Conservation (phyloP, 2,329 filamentous ascomycete species). For the Colletotrichum liaoningense region DNA sequence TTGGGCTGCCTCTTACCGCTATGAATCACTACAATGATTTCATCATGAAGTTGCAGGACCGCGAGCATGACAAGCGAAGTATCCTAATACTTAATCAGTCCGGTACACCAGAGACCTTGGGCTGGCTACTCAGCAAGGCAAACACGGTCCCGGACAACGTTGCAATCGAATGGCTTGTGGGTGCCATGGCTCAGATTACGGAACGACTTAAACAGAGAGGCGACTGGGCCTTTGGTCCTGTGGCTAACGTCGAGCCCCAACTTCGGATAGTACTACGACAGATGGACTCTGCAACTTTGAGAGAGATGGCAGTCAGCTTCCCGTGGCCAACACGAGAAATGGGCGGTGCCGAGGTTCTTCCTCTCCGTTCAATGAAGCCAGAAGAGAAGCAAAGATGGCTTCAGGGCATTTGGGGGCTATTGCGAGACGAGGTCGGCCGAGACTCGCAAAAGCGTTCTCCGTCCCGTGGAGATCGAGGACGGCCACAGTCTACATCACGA, state of each 20-base stretch:
- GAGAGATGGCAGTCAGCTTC: constrained; percentile 50
- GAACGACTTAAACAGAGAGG: constrained; percentile 44
- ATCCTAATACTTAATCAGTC: constrained; percentile 50
- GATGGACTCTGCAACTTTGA: constrained; percentile 43
- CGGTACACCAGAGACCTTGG: constrained; percentile 47
- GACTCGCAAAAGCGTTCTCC: background rate
- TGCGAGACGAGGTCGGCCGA: constrained; percentile 36
- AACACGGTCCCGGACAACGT: constrained; percentile 45
- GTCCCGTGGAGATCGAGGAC: background rate
- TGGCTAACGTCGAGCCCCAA: constrained; percentile 45
- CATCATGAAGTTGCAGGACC: constrained; percentile 47
- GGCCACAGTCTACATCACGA: constrained; percentile 27
- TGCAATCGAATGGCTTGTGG: constrained; percentile 48
- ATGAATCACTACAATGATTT: constrained; percentile 50
- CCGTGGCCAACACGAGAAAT: constrained; percentile 51
- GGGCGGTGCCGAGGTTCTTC: constrained; percentile 48
- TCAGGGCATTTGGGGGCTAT: constrained; percentile 43
- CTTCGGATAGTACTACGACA: constrained; percentile 47
- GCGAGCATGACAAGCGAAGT: constrained; percentile 50
- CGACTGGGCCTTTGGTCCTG: constrained; percentile 45
- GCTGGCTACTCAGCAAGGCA: constrained; percentile 48
- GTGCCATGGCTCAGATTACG: constrained; percentile 47
- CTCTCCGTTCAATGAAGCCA: constrained; percentile 48
- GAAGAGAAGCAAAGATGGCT: constrained; percentile 50
- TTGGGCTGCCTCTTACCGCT: constrained; percentile 44